These are phyloP conservation scores for Pezicula radicicola DNA, from an alignment of 2,329 filamentous ascomycete genomes.

Conservation along the genomic window DNA sequence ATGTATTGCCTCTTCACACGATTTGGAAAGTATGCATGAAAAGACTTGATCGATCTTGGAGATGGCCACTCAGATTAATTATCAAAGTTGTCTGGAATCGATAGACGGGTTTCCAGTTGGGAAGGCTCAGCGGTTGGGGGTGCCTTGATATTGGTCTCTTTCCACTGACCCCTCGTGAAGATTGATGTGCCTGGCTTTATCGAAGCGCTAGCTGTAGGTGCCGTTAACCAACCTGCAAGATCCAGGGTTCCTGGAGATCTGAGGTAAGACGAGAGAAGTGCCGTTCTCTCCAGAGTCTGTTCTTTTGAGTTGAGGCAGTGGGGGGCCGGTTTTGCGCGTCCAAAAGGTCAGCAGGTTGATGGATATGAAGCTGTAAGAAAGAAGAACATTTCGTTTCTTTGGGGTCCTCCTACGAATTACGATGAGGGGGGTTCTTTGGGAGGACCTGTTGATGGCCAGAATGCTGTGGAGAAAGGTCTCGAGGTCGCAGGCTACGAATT, in stretches of 20 bases:
- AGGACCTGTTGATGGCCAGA: not conserved
- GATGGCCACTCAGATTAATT: conserved; percentile 12
- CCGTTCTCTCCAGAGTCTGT: not conserved
- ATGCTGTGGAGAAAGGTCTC: not conserved
- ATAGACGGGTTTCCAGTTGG: not conserved
- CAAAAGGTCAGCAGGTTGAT: too few relatives aligned
- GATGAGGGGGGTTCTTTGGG: not conserved
- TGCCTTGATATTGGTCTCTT: conserved; percentile 20
- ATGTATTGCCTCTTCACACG: conserved; percentile 21
- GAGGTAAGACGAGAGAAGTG: not conserved
- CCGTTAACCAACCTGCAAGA: conserved; percentile 21
- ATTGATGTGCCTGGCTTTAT: conserved; percentile 18
- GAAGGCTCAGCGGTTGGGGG: conserved; percentile 19
- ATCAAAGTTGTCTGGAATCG: too few relatives aligned
- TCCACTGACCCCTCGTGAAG: conserved; percentile 10
- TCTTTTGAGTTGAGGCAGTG: too few relatives aligned
- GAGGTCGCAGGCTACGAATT: not conserved
- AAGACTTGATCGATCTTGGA: conserved; percentile 6
- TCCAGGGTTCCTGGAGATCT: conserved; percentile 5
- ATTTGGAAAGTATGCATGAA: conserved; percentile 11
- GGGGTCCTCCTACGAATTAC: too few relatives aligned
- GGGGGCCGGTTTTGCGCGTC: too few relatives aligned
- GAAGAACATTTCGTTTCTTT: too few relatives aligned
- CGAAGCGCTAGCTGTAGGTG: conserved; percentile 18
- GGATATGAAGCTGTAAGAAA: too few relatives aligned